These are phyloP conservation scores for Antrodiella citrinella DNA, from an alignment of 768 basidiomycete species.

Conservation along the genomic window DNA sequence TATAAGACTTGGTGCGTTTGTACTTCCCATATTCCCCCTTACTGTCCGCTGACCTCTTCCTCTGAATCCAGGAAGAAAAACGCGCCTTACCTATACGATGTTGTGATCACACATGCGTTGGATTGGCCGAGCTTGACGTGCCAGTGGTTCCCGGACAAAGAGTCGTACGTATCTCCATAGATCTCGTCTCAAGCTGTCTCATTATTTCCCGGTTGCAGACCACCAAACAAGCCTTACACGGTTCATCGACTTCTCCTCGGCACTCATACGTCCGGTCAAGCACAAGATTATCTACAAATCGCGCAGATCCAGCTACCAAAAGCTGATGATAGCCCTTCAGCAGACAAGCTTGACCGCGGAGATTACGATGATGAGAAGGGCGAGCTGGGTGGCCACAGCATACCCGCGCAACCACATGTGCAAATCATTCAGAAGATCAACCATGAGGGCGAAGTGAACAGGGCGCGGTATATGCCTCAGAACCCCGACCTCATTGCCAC, in stretches of 20 bases:
- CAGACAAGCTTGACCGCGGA: slow-evolving; percentile 69
- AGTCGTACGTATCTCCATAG: slow-evolving; percentile 53
- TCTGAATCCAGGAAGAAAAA: slow-evolving; percentile 74
- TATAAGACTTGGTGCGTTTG: slow-evolving; percentile 70
- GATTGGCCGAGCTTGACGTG: slow-evolving; percentile 98
- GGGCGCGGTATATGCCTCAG: slow-evolving; percentile 98
- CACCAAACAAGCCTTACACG: slow-evolving; percentile 88
- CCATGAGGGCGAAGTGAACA: slow-evolving; percentile 92
- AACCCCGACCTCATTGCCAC: slow-evolving; percentile 97
- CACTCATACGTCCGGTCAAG: slow-evolving; percentile 93
- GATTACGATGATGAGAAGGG: slow-evolving; percentile 90
- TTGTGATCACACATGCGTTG: slow-evolving; percentile 94
- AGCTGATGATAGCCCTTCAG: slow-evolving; percentile 55
- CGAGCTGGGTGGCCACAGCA: slow-evolving; percentile 88
- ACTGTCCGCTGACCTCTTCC: neutral
- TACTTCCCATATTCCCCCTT: neutral
- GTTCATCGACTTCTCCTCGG: slow-evolving; percentile 91
- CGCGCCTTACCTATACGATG: slow-evolving; percentile 95
- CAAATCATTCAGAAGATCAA: slow-evolving; percentile 92
- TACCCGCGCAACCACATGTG: slow-evolving; percentile 79
- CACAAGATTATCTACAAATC: slow-evolving; percentile 92
- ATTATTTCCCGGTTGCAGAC: slow-evolving; percentile 35
- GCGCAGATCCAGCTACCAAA: slow-evolving; percentile 92
- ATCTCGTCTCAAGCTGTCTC: neutral
- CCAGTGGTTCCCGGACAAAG: slow-evolving; percentile 98